Evolutionary conservation across 2,329 filamentous ascomycete genomes (phyloP), one percentile per base, ranked within the genome.

Genomic region (Lecanosticta acicola): DNA sequence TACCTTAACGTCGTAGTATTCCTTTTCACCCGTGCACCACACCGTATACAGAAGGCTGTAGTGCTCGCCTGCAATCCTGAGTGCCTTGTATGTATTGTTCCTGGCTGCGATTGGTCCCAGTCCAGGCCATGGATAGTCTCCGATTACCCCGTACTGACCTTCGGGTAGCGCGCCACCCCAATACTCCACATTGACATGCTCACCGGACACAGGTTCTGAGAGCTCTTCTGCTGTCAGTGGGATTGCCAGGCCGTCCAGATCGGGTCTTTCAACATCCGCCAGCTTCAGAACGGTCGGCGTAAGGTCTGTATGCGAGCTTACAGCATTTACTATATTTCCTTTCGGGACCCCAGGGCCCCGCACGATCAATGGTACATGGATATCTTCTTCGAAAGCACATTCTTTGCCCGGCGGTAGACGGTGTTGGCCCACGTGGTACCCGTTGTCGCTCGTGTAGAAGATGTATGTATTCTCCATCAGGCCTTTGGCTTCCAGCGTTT

Each of bases 11-110:
- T 85, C 74, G 58, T 85, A 86, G 7, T 83, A 71, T 59, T 86
- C 81, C 44, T 78, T 75, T 57, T 84, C 81, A 41, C 80, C 79
- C 4, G 67, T 83, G 58, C 83, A 86, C 81, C 81, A 86, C 0
- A 84, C 79, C 0, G 79, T 74, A 56, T 86, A 86, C 51, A 80
- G 79, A 4, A 85, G 60, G 55, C 76, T 78, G 57, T 84, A 84
- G 4, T 41, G 50, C 3, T 56, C 44, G 14, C 53, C 54, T 7
- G 58, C 45, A 2, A 63, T 19, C 3, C 60, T 53, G 7, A 63
- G 48, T 5, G 59, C 59, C 40, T 62, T 63, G 53, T 63, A 63
- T 1, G 61, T 61, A 18, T 60, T 58, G 49, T 63, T 62, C 4
- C 50, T 32, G n/a, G 50, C 53, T 17, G 43, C 44, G 9, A 49